Evolutionary conservation across 1,139 yeast genomes (phyloP).

Genomic region (Sugiyamaella pinicola): DNA sequence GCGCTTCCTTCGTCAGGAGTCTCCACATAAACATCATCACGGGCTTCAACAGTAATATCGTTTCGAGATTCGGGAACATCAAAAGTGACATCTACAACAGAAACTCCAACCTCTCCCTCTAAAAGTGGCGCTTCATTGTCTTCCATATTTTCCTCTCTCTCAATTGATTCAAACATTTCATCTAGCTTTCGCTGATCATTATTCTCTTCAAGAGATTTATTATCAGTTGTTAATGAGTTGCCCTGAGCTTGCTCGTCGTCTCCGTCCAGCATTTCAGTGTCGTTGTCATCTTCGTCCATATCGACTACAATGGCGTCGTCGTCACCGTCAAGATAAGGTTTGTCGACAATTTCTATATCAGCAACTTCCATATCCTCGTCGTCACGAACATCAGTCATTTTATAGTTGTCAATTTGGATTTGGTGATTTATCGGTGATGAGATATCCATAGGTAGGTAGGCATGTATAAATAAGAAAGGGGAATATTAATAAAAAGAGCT

Average conservation of each 20-base stretch:
- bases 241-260: not conserved
- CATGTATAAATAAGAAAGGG: not conserved
- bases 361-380: slow-evolving; percentile 11
- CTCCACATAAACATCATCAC: too few species aligned
- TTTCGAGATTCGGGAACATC: not conserved
- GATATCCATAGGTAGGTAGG: slow-evolving; percentile 2
- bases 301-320: slow-evolving; percentile 9
- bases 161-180: slow-evolving; percentile 17
- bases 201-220: not conserved
- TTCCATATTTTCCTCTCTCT: slow-evolving; percentile 13
- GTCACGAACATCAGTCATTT: slow-evolving; percentile 7
- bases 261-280: slow-evolving; percentile 16
- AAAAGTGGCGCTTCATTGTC: not conserved
- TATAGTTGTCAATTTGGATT: slow-evolving; percentile 1
- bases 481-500: not conserved
- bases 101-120: slow-evolving; percentile 12
- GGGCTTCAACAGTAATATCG: too few species aligned
- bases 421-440: not conserved
- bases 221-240: not conserved
- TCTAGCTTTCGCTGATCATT: slow-evolving; percentile 9
- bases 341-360: slow-evolving; percentile 3
- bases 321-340: slow-evolving; percentile 4
- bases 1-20: too few species aligned
- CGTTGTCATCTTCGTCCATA: slow-evolving; percentile 10
- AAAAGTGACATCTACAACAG: not conserved